Percentiles rank a stretch among this genome's conserved stretches.
phyloP scores from a whole-genome alignment of 768 basidiomycete genomes.

The Leccinum pellstonianum region DNA sequence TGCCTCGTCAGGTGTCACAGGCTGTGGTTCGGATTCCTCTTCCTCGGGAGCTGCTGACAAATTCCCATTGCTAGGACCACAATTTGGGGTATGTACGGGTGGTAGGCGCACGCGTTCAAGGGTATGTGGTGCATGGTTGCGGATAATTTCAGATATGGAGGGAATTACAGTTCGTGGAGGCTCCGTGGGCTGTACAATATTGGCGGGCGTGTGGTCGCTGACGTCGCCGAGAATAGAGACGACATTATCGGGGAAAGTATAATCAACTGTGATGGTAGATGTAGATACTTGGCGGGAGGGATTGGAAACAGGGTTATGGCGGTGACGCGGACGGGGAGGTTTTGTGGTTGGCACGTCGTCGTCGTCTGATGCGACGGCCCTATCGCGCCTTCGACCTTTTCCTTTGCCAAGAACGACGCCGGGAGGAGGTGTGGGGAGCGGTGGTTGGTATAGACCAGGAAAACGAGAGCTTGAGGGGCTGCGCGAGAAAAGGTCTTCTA shows the following conservation, averaged over 20 bases:
- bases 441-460: constrained; percentile 70
- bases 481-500: constrained; percentile 52
- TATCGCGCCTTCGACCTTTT: constrained; percentile 30
- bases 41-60: constrained; percentile 47
- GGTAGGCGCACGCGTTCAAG: constrained; percentile 47
- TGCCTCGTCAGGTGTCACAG: constrained; percentile 54
- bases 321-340: constrained; percentile 22
- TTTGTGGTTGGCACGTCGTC: constrained; percentile 39
- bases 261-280: constrained; percentile 33
- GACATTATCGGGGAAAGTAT: constrained; percentile 18
- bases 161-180: constrained; percentile 57
- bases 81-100: constrained; percentile 46
- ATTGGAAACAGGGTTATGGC: constrained; percentile 19
- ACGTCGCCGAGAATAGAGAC: constrained; percentile 10
- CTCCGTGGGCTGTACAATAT: constrained; percentile 23
- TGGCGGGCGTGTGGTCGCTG: constrained; percentile 8
- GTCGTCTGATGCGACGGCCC: constrained; percentile 46
- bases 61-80: constrained; percentile 48
- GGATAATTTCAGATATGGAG: constrained; percentile 87
- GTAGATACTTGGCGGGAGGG: constrained; percentile 27
- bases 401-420: constrained; percentile 66
- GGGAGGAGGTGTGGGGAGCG: constrained; percentile 80
- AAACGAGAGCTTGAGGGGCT: constrained; percentile 51
- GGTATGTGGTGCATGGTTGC: constrained; percentile 66
- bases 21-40: constrained; percentile 50